phyloP scores from a whole-genome alignment of 129 eudicot species.

The Chrysanthemum makinoi region DNA sequence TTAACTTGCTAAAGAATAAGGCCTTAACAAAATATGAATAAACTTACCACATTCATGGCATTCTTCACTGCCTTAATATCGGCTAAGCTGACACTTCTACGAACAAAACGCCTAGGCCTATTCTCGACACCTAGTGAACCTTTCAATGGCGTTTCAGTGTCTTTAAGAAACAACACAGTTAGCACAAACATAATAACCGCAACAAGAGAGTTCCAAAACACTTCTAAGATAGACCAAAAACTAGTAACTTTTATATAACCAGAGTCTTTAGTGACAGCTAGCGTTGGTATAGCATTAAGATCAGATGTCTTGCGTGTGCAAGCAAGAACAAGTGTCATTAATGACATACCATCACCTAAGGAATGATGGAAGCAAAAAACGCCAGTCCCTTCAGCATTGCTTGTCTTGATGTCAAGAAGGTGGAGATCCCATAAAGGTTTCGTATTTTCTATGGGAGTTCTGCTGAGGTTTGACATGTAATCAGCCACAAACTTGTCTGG shows the following conservation, averaged over 20 bases:
- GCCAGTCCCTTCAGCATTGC: conserved; percentile 25
- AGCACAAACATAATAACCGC: conserved; percentile 33
- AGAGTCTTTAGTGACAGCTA: conserved; percentile 24
- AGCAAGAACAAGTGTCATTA: conserved; percentile 44
- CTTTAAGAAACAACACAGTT: conserved; percentile 46
- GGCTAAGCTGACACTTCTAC: conserved; percentile 32
- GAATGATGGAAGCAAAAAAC: conserved; percentile 52
- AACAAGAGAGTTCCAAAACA: conserved; percentile 42
- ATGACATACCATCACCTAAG: conserved; percentile 48
- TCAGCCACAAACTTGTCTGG: conserved; percentile 51
- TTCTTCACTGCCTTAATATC: conserved; percentile 50
- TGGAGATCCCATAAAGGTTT: conserved; percentile 55
- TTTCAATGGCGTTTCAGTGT: conserved; percentile 42
- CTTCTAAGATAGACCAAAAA: conserved; percentile 26
- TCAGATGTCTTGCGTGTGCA: conserved; percentile 40
- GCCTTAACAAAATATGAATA: too few relatives aligned
- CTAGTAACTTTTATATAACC: conserved; percentile 28
- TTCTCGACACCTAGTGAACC: conserved; percentile 35
- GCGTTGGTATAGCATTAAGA: conserved; percentile 29
- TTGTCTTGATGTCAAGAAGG: conserved; percentile 41
- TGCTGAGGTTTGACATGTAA: conserved; percentile 41
- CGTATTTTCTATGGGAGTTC: conserved; percentile 34
- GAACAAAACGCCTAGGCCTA: conserved; percentile 43
- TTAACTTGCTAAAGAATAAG: too few relatives aligned
- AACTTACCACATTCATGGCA: conserved; percentile 43